phyloP scores from a whole-genome alignment of 2,329 filamentous ascomycete species.

The Aspergillus sp. region DNA sequence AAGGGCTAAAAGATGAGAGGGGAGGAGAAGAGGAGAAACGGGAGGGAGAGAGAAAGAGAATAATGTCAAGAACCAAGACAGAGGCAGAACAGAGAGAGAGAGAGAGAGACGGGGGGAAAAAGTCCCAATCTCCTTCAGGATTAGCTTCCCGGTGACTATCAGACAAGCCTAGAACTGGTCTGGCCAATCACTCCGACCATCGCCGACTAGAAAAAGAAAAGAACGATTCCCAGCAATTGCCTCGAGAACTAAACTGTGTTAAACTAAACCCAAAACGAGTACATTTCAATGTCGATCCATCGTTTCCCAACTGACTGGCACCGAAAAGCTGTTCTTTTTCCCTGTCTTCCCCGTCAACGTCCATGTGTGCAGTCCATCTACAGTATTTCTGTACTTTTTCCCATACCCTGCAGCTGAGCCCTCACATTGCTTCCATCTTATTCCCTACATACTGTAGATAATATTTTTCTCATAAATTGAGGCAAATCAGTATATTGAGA shows the following conservation, averaged over 20 bases:
- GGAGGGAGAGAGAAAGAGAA: conserved; percentile 8
- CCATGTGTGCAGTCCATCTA: background rate
- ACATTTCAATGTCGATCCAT: background rate
- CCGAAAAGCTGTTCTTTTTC: background rate
- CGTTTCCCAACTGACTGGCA: background rate
- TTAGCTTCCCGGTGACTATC: background rate
- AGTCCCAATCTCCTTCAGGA: background rate
- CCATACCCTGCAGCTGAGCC: background rate
- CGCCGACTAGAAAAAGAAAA: background rate
- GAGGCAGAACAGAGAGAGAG: conserved; percentile 1
- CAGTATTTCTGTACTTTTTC: background rate
- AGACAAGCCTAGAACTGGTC: background rate
- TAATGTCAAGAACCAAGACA: background rate
- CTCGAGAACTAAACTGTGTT: too few relatives aligned
- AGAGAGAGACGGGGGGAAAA: conserved; percentile 7
- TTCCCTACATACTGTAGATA: background rate
- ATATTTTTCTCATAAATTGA: too few relatives aligned
- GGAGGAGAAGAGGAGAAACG: conserved; percentile 8
- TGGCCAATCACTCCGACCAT: background rate
- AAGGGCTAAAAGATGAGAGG: conserved; percentile 9
- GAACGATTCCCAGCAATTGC: background rate
- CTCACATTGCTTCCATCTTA: background rate
- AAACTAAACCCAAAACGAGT: too few relatives aligned
- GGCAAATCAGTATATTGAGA: background rate
- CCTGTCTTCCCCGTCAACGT: background rate